Percentiles rank a stretch among this genome's conserved stretches.
phyloP scores from a whole-genome alignment of 2,329 filamentous ascomycete genomes.

The Apiospora phragmitis region DNA sequence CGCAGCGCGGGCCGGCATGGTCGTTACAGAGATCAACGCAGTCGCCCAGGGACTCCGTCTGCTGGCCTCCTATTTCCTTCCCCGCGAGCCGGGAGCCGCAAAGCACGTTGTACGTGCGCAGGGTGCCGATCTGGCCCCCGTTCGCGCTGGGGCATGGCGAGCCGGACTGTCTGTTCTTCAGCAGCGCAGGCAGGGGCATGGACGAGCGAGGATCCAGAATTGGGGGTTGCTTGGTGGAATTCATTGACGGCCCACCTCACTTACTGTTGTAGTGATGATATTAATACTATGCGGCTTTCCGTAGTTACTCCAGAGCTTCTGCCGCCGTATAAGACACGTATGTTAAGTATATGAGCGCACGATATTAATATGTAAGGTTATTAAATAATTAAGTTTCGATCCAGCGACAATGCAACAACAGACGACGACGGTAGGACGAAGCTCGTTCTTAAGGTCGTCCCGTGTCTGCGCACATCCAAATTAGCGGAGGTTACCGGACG shows the following conservation, averaged over 20 bases:
- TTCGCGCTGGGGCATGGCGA: slow-evolving; percentile 3
- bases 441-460: background rate
- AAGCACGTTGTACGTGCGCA: background rate
- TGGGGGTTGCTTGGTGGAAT: background rate
- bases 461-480: background rate
- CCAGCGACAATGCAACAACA: background rate
- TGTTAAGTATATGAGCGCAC: background rate
- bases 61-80: background rate
- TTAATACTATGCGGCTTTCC: background rate
- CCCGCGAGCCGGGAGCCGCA: background rate
- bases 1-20: slow-evolving; percentile 17
- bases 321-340: background rate
- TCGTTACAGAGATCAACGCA: background rate
- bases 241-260: background rate
- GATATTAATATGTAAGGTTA: background rate
- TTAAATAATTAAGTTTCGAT: background rate
- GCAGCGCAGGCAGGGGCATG: background rate
- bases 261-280: background rate
- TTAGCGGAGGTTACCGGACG: background rate
- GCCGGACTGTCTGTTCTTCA: background rate
- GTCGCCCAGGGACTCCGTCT: background rate
- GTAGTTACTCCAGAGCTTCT: background rate
- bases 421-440: background rate
- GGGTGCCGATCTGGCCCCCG: slow-evolving; percentile 2
- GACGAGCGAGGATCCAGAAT: background rate